These are phyloP conservation scores for Hordeum pubiflorum DNA, from an alignment of 202 grass and related monocot species.

Conservation along the genomic window DNA sequence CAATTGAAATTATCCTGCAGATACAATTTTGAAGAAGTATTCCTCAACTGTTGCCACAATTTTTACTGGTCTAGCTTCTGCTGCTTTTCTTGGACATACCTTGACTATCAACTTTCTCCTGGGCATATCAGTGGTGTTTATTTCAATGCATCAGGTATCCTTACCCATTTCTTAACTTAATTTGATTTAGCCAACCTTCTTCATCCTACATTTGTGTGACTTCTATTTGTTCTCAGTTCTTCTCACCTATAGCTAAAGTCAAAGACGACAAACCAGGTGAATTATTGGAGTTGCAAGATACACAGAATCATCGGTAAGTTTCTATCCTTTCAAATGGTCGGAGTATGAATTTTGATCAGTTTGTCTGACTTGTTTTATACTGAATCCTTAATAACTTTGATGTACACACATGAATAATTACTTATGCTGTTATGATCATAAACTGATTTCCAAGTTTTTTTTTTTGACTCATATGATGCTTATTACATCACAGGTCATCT, in stretches of 20 bases:
- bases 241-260: constrained; percentile 93
- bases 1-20: constrained; percentile 24
- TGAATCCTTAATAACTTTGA: background rate
- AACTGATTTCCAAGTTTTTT: background rate
- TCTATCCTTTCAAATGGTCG: constrained; percentile 3
- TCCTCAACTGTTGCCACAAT: constrained; percentile 95
- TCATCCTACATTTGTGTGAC: constrained; percentile 20
- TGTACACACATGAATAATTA: background rate
- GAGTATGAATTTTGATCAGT: constrained; percentile 21
- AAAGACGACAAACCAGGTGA: constrained; percentile 78
- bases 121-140: constrained; percentile 95
- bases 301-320: constrained; percentile 57
- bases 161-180: constrained; percentile 6
- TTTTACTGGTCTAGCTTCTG: constrained; percentile 92
- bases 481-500: constrained; percentile 48
- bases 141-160: constrained; percentile 96
- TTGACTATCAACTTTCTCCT: constrained; percentile 95
- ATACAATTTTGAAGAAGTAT: constrained; percentile 98
- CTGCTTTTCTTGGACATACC: constrained; percentile 82
- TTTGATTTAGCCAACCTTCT: constrained; percentile 21
- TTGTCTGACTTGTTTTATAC: background rate
- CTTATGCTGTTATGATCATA: background rate
- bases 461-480: background rate
- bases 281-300: constrained; percentile 64
- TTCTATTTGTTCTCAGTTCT: constrained; percentile 62